Evolutionary conservation across 139 green algal species (phyloP), one percentile per base, ranked within the genome.

Genomic region (Trebouxia sp.): DNA sequence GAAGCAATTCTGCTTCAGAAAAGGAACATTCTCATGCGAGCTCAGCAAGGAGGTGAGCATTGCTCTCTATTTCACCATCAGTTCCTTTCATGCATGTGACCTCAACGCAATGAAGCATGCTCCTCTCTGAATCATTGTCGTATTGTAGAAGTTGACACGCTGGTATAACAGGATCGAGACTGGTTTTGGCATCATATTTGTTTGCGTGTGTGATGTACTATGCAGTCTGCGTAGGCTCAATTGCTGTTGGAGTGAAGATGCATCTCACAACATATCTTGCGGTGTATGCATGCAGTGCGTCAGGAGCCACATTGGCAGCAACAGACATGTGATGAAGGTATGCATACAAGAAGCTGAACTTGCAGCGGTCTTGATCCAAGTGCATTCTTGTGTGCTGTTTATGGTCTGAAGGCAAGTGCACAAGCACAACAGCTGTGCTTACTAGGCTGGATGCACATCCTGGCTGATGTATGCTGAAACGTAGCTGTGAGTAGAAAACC

Each of bases 201-300:
- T 62, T 62, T 62, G 51, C 51, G 28, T 62, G 51, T 62, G 51
- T 62, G 51, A 62, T 62, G 51, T 62, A 62, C 51, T 32, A 26
- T 65, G 53, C n/a, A n/a, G n/a, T n/a, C n/a, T n/a, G n/a, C n/a
- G n/a, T n/a, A n/a, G n/a, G n/a, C n/a, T n/a, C n/a, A n/a, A n/a
- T n/a, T n/a, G n/a, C n/a, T n/a, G n/a, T n/a, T n/a, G n/a, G n/a
- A n/a, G n/a, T n/a, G n/a, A n/a, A n/a, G n/a, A n/a, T n/a, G n/a
- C n/a, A n/a, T n/a, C n/a, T n/a, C n/a, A n/a, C n/a, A n/a, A n/a
- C n/a, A n/a, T n/a, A n/a, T n/a, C n/a, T 53, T n/a, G 55, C n/a
- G 55, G 55, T 66, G 55, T 66, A 66, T 66, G 55, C 55, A 66
- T 66, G 55, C 55, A 66, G 55, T 66, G 55, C 55, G 55, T 39